Conservation (phyloP, 805 yeast species). For the Candida boleticola region DNA sequence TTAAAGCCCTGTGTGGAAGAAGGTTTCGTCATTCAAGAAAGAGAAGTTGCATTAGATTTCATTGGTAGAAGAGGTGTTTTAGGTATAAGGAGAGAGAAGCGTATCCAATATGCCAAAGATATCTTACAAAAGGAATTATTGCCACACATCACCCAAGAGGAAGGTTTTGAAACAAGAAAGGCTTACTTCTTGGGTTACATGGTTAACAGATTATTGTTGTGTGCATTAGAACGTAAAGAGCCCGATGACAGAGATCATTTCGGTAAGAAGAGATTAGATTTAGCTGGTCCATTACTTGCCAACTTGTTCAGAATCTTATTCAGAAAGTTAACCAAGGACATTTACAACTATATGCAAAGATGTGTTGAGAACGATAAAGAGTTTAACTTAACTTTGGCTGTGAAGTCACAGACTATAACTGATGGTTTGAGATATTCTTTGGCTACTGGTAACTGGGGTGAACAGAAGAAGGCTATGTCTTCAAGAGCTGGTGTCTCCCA, state of each 20-base stretch:
- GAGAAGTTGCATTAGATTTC: slow-evolving; percentile 96
- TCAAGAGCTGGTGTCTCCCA: slow-evolving; percentile 99
- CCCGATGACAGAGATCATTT: slow-evolving; percentile 99
- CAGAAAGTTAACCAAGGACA: slow-evolving; percentile 93
- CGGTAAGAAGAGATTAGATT: slow-evolving; percentile 96
- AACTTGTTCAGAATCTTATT: slow-evolving; percentile 91
- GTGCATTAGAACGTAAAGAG: slow-evolving; percentile 96
- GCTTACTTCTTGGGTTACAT: slow-evolving; percentile 97
- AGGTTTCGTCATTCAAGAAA: slow-evolving; percentile 96
- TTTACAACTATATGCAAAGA: slow-evolving; percentile 97
- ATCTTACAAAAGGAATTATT: slow-evolving; percentile 92
- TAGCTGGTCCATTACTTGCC: slow-evolving; percentile 97
- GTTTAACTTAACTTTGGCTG: slow-evolving; percentile 93
- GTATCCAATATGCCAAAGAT: slow-evolving; percentile 97
- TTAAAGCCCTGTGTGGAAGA: slow-evolving; percentile 98
- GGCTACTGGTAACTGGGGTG: slow-evolving; percentile 99
- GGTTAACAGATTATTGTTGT: slow-evolving; percentile 90
- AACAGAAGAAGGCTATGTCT: slow-evolving; percentile 98
- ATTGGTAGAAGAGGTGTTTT: slow-evolving; percentile 97
- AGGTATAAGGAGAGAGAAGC: slow-evolving; percentile 95
- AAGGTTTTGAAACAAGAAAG: slow-evolving; percentile 94
- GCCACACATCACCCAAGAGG: slow-evolving; percentile 96
- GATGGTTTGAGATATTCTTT: slow-evolving; percentile 96
- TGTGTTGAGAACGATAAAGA: slow-evolving; percentile 98
- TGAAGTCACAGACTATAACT: slow-evolving; percentile 94